Evolutionary conservation across 2,329 filamentous ascomycete species (phyloP), one percentile per base, ranked within the genome.

Genomic region (Colletotrichum orbiculare): DNA sequence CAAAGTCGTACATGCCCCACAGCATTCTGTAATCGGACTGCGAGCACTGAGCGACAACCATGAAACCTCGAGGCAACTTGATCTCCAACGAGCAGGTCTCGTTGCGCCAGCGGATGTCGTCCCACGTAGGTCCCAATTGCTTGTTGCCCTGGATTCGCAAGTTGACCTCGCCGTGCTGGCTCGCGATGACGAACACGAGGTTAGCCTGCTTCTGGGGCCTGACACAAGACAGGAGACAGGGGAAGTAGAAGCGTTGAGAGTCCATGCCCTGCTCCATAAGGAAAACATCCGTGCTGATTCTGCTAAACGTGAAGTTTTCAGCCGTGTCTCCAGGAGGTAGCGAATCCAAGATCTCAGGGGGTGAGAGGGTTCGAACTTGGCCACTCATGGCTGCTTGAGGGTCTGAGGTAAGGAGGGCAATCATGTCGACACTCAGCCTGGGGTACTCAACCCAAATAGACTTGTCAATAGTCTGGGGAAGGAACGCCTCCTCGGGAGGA

Each of bases 1-100:
- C 92, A 74, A 96, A 95, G 65, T 97, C 93, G 69, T 94, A 93
- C 76, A 96, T 93, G 70, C 88, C 91, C 87, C 90, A 94, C 10
- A 97, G 78, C 67, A 87, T 89, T 67, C 89, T 87, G 79, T 91
- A 97, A 73, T 97, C 93, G n/a, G 86, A 81, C 71, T 94, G 91
- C 12, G 83, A 84, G 73, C 94, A 89, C 68, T 91, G 88, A 15
- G 96, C 79, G 17, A 86, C 86, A 46, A 97, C 78, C 63, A 90
- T 80, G 72, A 96, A 95, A 1, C 92, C 92, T 69, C 92, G 88
- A 1, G 92, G 91, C 15, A 97, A 79, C 66, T 86, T 87, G 42
- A 97, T 76, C 17, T 89, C 87, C 61, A 97, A 83, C 0, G 86
- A 84, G 66, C 83, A 85, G 7, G 84, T 83, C 52, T 91, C 89